These are phyloP conservation scores for Termitomyces sp. DNA, from an alignment of 768 basidiomycete species.

Conservation along the genomic window DNA sequence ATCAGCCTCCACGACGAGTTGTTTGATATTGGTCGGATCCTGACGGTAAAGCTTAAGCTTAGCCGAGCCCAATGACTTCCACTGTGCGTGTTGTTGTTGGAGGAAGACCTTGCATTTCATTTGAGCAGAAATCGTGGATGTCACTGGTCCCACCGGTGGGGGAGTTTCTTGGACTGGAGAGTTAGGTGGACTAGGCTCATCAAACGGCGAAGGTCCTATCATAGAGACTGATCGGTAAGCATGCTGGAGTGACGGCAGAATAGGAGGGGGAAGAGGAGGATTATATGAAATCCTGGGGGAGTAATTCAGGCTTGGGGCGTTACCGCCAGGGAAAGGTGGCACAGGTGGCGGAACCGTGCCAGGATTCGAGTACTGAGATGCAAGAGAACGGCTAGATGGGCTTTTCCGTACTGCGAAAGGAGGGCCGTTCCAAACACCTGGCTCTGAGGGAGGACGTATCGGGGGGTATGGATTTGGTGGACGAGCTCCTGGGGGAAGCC, in stretches of 20 bases:
- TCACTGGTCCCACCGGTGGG: conserved; percentile 58
- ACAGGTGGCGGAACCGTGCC: conserved; percentile 29
- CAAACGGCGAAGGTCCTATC: conserved; percentile 45
- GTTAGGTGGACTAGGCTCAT: conserved; percentile 77
- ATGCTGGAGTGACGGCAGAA: conserved; percentile 61
- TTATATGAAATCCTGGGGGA: conserved; percentile 33
- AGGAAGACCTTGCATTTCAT: conserved; percentile 99
- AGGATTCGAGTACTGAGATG: conserved; percentile 36
- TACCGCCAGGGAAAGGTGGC: conserved; percentile 35
- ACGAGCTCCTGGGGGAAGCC: conserved; percentile 6
- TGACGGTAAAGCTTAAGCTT: conserved; percentile 84
- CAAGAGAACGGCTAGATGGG: conserved; percentile 54
- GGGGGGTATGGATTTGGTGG: conserved; percentile 19
- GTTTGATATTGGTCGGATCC: conserved; percentile 85
- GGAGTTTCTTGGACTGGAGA: conserved; percentile 64
- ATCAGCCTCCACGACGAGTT: conserved; percentile 91
- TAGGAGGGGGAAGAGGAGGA: conserved; percentile 34
- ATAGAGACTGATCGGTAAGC: conserved; percentile 47
- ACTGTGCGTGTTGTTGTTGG: conserved; percentile 93
- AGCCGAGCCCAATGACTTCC: conserved; percentile 91
- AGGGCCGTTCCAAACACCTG: conserved; percentile 26
- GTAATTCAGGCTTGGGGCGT: conserved; percentile 23
- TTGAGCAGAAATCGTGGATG: conserved; percentile 74
- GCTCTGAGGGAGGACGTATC: conserved; percentile 45
- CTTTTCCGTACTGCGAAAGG: conserved; percentile 41